phyloP scores from a whole-genome alignment of 805 yeast species.

The Henningerozyma blattae region DNA sequence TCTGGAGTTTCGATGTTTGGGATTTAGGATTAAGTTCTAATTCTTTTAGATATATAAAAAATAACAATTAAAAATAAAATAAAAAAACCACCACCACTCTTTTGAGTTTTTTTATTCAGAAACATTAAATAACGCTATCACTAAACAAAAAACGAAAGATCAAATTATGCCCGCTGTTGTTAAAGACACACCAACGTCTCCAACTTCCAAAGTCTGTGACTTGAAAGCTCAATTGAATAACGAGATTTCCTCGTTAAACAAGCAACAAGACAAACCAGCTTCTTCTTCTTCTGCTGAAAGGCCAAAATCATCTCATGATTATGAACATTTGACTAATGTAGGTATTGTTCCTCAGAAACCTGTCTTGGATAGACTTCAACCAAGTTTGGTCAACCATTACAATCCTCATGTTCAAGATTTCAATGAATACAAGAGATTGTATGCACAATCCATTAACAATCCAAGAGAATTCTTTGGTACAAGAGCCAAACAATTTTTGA shows the following conservation, averaged over 20 bases:
- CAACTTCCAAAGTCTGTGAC: not conserved
- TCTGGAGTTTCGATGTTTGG: no score
- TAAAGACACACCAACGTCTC: not conserved
- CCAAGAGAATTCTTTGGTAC: conserved; percentile 77
- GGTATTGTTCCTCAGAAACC: conserved; percentile 12
- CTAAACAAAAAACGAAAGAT: no score
- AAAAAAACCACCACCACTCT: no score
- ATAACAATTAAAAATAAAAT: no score
- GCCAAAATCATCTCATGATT: conserved; percentile 4
- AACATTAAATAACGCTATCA: no score
- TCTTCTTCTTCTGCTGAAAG: not conserved
- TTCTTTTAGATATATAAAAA: no score
- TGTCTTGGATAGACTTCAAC: conserved; percentile 11
- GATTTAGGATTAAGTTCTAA: no score
- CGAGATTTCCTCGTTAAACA: no score
- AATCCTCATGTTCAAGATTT: conserved; percentile 47
- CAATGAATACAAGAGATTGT: conserved; percentile 58
- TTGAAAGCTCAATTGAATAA: not conserved
- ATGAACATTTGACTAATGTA: conserved; percentile 21
- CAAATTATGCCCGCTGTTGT: not conserved
- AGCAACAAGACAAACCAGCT: conserved; percentile 2
- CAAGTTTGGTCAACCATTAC: conserved; percentile 20
- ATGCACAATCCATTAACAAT: conserved; percentile 62
- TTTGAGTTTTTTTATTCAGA: no score
- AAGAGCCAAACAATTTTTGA: conserved; percentile 56